Conservation (phyloP, 2,329 filamentous ascomycete genomes). For the Diplocarpon rosae region DNA sequence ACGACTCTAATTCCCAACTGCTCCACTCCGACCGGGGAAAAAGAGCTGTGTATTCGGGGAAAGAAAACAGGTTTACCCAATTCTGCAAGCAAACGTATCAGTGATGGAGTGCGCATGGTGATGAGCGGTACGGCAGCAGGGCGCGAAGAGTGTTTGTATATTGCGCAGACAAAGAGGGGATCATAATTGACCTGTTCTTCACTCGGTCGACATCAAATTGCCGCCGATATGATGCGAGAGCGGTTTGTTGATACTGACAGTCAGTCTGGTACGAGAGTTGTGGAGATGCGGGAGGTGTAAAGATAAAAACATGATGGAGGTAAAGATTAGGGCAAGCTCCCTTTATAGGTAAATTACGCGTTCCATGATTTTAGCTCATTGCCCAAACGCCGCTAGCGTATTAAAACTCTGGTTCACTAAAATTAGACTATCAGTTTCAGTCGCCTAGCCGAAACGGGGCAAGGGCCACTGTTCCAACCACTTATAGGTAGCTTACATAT, state of each 20-base stretch:
- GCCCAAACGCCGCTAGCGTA: constrained; percentile 5
- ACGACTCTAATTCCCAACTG: not conserved
- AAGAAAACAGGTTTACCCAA: not conserved
- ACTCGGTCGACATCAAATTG: too few species aligned
- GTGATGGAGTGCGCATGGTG: not conserved
- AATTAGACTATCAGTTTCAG: not conserved
- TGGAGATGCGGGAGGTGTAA: not conserved
- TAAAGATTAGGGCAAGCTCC: not conserved
- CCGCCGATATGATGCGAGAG: too few species aligned
- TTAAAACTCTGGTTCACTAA: constrained; percentile 3
- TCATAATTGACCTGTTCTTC: not conserved
- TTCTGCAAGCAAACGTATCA: not conserved
- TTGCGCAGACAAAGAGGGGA: not conserved
- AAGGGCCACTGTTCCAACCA: too few species aligned
- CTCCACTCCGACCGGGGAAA: too few species aligned
- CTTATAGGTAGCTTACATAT: too few species aligned
- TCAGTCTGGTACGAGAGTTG: not conserved
- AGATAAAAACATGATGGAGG: not conserved
- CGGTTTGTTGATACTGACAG: too few species aligned
- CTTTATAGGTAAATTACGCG: not conserved
- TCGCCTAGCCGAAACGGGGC: too few species aligned
- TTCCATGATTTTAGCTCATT: constrained; percentile 1
- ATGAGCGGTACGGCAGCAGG: not conserved
- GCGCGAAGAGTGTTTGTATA: not conserved
- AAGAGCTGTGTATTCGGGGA: not conserved